phyloP scores from a whole-genome alignment of 306 rosid genomes.

The Begonia peltatifolia region DNA sequence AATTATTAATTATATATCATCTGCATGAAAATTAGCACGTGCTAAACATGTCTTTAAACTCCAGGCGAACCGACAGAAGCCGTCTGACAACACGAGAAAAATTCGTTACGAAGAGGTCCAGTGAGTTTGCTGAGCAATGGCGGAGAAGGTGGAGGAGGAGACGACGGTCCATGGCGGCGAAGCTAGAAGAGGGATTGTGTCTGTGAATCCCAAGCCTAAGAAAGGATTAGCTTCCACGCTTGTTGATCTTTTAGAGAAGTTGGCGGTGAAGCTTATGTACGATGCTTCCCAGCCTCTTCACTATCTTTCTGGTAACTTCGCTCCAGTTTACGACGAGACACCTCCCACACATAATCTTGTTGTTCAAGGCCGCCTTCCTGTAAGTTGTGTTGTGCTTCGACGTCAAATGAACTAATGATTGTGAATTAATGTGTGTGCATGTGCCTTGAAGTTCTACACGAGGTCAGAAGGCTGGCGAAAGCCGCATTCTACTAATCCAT shows the following conservation, averaged over 20 bases:
- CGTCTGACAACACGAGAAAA: too few species aligned
- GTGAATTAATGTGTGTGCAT: too few species aligned
- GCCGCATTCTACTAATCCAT: too few species aligned
- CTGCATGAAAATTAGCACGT: too few species aligned
- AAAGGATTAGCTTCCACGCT: conserved; percentile 44
- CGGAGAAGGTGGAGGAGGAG: conserved; percentile 17
- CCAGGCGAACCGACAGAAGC: too few species aligned
- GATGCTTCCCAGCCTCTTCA: conserved; percentile 56
- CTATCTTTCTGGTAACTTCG: conserved; percentile 66
- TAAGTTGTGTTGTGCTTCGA: conserved; percentile 12
- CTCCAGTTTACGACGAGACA: conserved; percentile 64
- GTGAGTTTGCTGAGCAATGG: too few species aligned
- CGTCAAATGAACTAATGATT: too few species aligned
- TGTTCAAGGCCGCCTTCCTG: conserved; percentile 64
- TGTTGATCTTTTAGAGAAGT: conserved; percentile 51
- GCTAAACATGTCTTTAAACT: too few species aligned
- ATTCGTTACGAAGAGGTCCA: too few species aligned
- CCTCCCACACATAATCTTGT: conserved; percentile 52
- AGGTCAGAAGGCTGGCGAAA: too few species aligned
- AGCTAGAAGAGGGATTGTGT: conserved; percentile 15
- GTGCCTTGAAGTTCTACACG: too few species aligned
- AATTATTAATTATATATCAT: too few species aligned
- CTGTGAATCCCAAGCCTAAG: conserved; percentile 52
- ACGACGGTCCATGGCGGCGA: conserved; percentile 8
- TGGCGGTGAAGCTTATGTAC: conserved; percentile 51